Base-by-base conservation (phyloP, 345 rosid species). In the Clarkia xantiana region DNA sequence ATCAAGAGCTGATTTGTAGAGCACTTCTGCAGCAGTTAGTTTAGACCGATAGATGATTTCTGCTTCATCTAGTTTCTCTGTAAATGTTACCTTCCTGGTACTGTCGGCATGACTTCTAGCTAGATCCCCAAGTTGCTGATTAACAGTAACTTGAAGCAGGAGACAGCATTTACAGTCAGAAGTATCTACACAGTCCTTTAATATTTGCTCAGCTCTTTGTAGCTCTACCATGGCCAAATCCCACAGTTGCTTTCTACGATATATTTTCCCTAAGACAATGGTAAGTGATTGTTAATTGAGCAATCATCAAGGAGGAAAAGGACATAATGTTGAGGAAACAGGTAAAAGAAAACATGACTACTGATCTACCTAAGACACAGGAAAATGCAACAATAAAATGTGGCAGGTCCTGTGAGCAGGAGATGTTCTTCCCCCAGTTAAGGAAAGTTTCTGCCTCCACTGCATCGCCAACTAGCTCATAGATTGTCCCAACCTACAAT, bases 401-500 rank as follows among this genome's bases (percentile, higher is more conserved):
- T 18, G 73, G 70, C 65, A 91, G 62, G 64, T 64, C 64, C 55
- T 72, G 89, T 14, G 58, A 67, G 60, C 51, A 66, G 25, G 96
- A 73, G 68, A 91, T 73, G 54, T 60, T 71, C 71, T 78, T 81
- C 47, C 98, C 98, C 96, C 84, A 86, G n/a, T 63, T 69, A 47
- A 84, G 58, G 54, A 74, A 67, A 40, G 71, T 60, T 68, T 86
- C 93, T 22, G 93, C 93, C 60, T 86, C 86, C 15, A 47, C 48
- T 57, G 86, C 96, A 70, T 91, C 76, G 56, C 98, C 98, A 60
- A 70, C 61, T 55, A 75, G 68, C 67, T 91, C 98, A 70, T 74
- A 66, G 53, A 81, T 62, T 45, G 61, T 53, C 54, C 89, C 98
- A 55, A 91, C 78, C 97, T 90, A 71, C 58, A 45, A 15, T 4